Evolutionary conservation across 495 filamentous ascomycete species (phyloP).

Genomic region (Antarctomyces pellizariae): DNA sequence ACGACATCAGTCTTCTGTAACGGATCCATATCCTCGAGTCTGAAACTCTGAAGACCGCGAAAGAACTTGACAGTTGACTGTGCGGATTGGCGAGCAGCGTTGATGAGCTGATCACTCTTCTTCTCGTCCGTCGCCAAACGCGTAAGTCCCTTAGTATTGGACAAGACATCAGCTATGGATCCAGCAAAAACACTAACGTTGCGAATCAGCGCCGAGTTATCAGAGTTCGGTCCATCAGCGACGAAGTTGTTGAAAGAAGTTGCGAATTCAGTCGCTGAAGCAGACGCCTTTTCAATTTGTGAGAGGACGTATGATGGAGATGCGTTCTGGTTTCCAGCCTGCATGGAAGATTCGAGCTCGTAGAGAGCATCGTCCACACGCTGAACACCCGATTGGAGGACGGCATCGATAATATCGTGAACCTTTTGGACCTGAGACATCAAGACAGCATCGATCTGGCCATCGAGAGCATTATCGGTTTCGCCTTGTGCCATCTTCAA

Average conservation of each 20-base stretch:
- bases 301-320: conserved; percentile 90
- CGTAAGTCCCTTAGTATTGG: conserved; percentile 86
- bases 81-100: conserved; percentile 62
- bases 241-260: conserved; percentile 97
- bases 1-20: conserved; percentile 84
- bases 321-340: conserved; percentile 94
- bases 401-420: conserved; percentile 93
- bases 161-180: conserved; percentile 79
- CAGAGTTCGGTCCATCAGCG: conserved; percentile 84
- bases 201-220: conserved; percentile 77
- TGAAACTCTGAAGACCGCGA: conserved; percentile 80
- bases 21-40: conserved; percentile 67
- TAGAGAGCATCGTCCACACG: conserved; percentile 93
- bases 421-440: conserved; percentile 73
- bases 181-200: conserved; percentile 75
- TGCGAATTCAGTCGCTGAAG: conserved; percentile 84
- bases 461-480: conserved; percentile 62
- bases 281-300: conserved; percentile 90
- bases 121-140: conserved; percentile 89
- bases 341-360: conserved; percentile 91
- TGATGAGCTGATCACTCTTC: conserved; percentile 65
- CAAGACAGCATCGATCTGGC: conserved; percentile 72
- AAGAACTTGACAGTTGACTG: conserved; percentile 86
- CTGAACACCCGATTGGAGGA: conserved; percentile 79
- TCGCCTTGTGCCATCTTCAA: conserved; percentile 43